These are phyloP conservation scores for Spiraea crenata DNA, from an alignment of 331 rosid genomes.

Conservation along the genomic window DNA sequence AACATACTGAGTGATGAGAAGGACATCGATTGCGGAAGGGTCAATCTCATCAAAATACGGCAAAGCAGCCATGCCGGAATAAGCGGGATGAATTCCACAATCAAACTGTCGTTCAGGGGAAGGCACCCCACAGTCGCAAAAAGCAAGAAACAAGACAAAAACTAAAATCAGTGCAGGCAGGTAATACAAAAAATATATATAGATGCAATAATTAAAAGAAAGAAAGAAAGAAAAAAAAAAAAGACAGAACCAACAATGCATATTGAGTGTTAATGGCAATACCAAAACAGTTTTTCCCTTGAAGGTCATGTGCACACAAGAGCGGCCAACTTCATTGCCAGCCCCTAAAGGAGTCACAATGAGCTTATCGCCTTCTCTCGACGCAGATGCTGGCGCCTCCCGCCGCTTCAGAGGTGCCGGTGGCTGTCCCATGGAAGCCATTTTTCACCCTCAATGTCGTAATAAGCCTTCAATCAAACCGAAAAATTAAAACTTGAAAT, in stretches of 20 bases:
- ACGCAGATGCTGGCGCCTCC: constrained; percentile 28
- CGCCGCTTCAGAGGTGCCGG: constrained; percentile 45
- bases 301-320: constrained; percentile 81
- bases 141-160: not conserved
- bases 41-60: constrained; percentile 97
- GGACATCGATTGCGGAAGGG: constrained; percentile 83
- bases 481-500: not conserved
- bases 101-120: constrained; percentile 50
- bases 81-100: constrained; percentile 90
- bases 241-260: not conserved
- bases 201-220: not conserved
- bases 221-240: too few species aligned
- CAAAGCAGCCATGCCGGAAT: constrained; percentile 95
- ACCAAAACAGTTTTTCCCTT: constrained; percentile 66
- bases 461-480: constrained; percentile 5
- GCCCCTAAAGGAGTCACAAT: constrained; percentile 82
- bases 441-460: constrained; percentile 1
- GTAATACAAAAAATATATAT: not conserved
- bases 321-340: constrained; percentile 92
- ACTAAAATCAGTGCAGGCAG: not conserved
- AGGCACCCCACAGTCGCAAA: not conserved
- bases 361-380: constrained; percentile 71
- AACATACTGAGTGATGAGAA: constrained; percentile 87
- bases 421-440: constrained; percentile 48
- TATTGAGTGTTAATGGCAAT: not conserved